These are phyloP conservation scores for Nectriaceae sp. DNA, from an alignment of 2,329 filamentous ascomycete species.

Conservation along the genomic window DNA sequence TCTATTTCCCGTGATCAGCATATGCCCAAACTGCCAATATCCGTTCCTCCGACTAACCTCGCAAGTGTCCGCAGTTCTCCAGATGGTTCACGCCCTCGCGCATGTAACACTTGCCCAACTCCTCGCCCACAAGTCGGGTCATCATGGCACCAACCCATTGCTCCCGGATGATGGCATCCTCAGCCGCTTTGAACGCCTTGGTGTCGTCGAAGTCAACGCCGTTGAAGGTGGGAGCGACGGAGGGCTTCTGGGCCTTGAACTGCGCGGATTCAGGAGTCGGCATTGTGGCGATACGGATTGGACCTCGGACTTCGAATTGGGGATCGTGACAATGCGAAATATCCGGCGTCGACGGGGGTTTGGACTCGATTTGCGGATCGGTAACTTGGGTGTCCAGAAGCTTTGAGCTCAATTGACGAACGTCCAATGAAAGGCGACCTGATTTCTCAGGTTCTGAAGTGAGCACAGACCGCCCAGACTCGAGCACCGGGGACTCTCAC, in stretches of 20 bases:
- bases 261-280: conserved; percentile 80
- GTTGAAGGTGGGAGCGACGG: conserved; percentile 79
- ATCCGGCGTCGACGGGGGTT: conserved; percentile 2
- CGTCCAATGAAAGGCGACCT: conserved; percentile 30
- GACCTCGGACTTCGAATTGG: conserved; percentile 9
- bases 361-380: conserved; percentile 20
- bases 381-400: conserved; percentile 25
- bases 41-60: conserved; percentile 62
- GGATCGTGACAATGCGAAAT: neutral
- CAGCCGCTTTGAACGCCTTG: conserved; percentile 76
- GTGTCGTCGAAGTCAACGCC: conserved; percentile 87
- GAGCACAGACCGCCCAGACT: conserved; percentile 17
- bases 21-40: conserved; percentile 1
- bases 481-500: conserved; percentile 28
- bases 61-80: conserved; percentile 80
- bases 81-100: conserved; percentile 84
- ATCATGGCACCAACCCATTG: conserved; percentile 92
- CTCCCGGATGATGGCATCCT: conserved; percentile 80
- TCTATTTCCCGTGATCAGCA: conserved; percentile 50
- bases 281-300: conserved; percentile 50
- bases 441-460: conserved; percentile 37
- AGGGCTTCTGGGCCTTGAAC: conserved; percentile 83
- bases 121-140: conserved; percentile 78
- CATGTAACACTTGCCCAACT: conserved; percentile 84
- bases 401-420: conserved; percentile 30